These are phyloP conservation scores for Hypocreales sp. DNA, from an alignment of 2,329 filamentous ascomycete species.

Conservation along the genomic window DNA sequence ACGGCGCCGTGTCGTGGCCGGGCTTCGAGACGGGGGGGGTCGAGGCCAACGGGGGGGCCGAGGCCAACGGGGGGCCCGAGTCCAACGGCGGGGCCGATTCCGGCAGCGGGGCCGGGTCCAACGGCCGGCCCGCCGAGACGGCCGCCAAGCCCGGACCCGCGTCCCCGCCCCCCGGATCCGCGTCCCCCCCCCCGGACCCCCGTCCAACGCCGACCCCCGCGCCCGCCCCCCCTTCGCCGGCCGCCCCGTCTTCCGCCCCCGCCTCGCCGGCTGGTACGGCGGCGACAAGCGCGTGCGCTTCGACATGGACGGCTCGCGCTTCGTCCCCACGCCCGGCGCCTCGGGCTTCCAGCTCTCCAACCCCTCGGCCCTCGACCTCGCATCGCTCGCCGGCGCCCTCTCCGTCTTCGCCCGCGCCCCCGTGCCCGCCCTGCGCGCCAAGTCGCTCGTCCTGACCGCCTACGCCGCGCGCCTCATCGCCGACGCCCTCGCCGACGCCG, in stretches of 20 bases:
- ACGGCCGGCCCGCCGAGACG: no score
- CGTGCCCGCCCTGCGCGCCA: conserved; percentile 53
- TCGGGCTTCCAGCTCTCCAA: conserved; percentile 78
- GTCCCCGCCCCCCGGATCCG: background rate
- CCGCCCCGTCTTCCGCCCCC: conserved; percentile 34
- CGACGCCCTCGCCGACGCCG: conserved; percentile 18
- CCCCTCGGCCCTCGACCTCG: conserved; percentile 61
- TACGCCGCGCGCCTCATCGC: conserved; percentile 59
- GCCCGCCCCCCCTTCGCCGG: conserved; percentile 50
- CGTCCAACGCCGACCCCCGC: background rate
- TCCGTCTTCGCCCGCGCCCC: conserved; percentile 58
- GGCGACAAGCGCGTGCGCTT: conserved; percentile 64
- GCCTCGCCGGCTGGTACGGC: conserved; percentile 79
- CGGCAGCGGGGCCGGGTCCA: no score
- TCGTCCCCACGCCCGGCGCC: conserved; percentile 63
- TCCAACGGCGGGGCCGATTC: no score
- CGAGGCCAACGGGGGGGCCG: no score
- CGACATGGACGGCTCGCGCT: conserved; percentile 69
- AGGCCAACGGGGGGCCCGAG: no score
- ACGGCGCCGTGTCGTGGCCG: conserved; percentile 39
- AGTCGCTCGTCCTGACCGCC: conserved; percentile 57
- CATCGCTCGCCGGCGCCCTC: conserved; percentile 56
- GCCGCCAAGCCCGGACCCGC: background rate
- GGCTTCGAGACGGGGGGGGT: conserved; percentile 8
- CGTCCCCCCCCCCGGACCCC: no score